These are phyloP conservation scores for Aspergillus funiculosus DNA, from an alignment of 495 filamentous ascomycete genomes.

Conservation along the genomic window DNA sequence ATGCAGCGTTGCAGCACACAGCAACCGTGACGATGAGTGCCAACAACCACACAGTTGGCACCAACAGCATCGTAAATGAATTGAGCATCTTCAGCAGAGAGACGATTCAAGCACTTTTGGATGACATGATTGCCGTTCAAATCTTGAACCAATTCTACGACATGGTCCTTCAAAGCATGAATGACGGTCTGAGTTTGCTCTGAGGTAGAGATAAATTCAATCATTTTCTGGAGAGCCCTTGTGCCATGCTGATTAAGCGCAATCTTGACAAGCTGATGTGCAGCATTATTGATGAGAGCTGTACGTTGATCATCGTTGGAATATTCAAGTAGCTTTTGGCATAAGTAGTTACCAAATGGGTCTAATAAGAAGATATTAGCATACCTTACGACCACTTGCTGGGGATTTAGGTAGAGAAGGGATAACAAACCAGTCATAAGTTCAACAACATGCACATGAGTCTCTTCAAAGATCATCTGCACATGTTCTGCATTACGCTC, in stretches of 20 bases:
- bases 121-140: constrained; percentile 98
- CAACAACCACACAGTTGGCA: constrained; percentile 76
- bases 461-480: constrained; percentile 88
- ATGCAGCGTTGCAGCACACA: constrained; percentile 98
- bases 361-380: constrained; percentile 42
- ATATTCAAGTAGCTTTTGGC: constrained; percentile 92
- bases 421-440: constrained; percentile 75
- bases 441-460: constrained; percentile 84
- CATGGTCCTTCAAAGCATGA: constrained; percentile 64
- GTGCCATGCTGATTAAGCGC: constrained; percentile 96
- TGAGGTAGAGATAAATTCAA: constrained; percentile 81
- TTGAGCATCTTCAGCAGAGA: constrained; percentile 70
- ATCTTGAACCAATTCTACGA: constrained; percentile 92
- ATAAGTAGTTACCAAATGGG: constrained; percentile 97
- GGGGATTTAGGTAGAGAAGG: neutral
- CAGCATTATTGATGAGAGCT: constrained; percentile 80
- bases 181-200: constrained; percentile 79
- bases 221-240: constrained; percentile 97
- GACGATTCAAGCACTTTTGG: constrained; percentile 95
- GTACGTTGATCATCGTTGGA: constrained; percentile 92
- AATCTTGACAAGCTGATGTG: constrained; percentile 78
- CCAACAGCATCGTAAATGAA: constrained; percentile 97
- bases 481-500: constrained; percentile 76
- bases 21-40: constrained; percentile 96
- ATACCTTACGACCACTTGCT: too few relatives aligned